phyloP scores from a whole-genome alignment of 2,329 filamentous ascomycete species.

The Cladosporium sp. region DNA sequence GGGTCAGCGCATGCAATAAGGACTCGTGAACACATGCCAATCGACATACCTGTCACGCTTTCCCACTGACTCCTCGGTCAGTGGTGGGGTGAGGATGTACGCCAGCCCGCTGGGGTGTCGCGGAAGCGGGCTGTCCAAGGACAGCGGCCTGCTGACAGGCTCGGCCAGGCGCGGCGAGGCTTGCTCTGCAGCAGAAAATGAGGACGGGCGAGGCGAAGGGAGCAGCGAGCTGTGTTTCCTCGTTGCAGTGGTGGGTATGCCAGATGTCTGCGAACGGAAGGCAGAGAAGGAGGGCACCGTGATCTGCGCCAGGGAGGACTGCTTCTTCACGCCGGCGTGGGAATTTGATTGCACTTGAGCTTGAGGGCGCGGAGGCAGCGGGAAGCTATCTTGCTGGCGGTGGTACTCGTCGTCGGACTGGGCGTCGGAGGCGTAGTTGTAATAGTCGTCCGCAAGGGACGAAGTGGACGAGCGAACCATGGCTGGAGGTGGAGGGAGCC shows the following conservation, averaged over 20 bases:
- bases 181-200: constrained; percentile 46
- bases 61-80: constrained; percentile 33
- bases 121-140: constrained; percentile 37
- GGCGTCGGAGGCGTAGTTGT: constrained; percentile 24
- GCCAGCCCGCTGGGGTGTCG: constrained; percentile 32
- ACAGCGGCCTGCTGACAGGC: constrained; percentile 33
- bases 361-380: constrained; percentile 9
- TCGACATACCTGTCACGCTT: constrained; percentile 16
- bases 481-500: constrained; percentile 13
- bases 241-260: constrained; percentile 49
- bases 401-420: constrained; percentile 23
- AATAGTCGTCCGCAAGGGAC: constrained; percentile 25
- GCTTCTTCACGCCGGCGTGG: constrained; percentile 23
- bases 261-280: constrained; percentile 46
- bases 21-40: not conserved
- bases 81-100: constrained; percentile 32
- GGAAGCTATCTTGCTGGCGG: constrained; percentile 17
- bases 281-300: constrained; percentile 47
- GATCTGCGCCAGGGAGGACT: constrained; percentile 43
- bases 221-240: constrained; percentile 41
- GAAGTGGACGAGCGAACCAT: constrained; percentile 23
- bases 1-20: constrained; percentile 3
- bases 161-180: constrained; percentile 43
- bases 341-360: constrained; percentile 15
- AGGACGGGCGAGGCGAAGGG: constrained; percentile 51